Evolutionary conservation across 2,329 filamentous ascomycete genomes (phyloP), one percentile per base, ranked within the genome.

Genomic region (Dactylellina leptospora): DNA sequence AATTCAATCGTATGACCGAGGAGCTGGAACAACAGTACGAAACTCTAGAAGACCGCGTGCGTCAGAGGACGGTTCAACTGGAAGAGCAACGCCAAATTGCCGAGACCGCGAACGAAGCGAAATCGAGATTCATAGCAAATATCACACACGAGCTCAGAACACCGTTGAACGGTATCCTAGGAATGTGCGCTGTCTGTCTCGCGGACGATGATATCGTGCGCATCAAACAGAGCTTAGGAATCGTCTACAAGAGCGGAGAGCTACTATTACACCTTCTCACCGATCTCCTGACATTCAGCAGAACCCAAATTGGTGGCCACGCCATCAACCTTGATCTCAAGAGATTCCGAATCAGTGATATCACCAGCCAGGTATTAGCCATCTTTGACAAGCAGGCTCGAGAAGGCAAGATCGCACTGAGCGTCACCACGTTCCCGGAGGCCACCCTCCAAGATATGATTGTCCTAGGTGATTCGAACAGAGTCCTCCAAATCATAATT

Each of bases 81-180:
- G 92, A 96, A 77, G 86, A 96, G 90, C 81, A 96, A 48, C 60
- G 71, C 8, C 59, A 72, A 18, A 55, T 72, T 10, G 74, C 74
- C 5, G 74, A 96, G 79, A 90, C 91, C 10, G 93, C 93, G 1
- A 97, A 96, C 76, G 91, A 96, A 80, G 96, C 91, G 83, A 99
- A 99, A 81, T 97, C 95, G 0, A 83, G 97, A 9, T 97, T 97
- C 81, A 96, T 99, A 74, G 95, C 95, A n/a, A 97, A 97, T 77
- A 96, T 97, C 56, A 89, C 87, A 0, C 87, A 90, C 75, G 87
- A 97, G 79, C 83, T 99, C 33, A 96, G 96, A 78, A 99, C 95
- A 0, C 95, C 95, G 0, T 84, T 97, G 68, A 97, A 97, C 77
- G 95, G 93, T 13, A 97, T 97, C 54, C 83, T 99, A 76, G 95